Evolutionary conservation across 139 green algal genomes (phyloP), one percentile per base, ranked within the genome.

Genomic region (Pycnococcus provasolii): DNA sequence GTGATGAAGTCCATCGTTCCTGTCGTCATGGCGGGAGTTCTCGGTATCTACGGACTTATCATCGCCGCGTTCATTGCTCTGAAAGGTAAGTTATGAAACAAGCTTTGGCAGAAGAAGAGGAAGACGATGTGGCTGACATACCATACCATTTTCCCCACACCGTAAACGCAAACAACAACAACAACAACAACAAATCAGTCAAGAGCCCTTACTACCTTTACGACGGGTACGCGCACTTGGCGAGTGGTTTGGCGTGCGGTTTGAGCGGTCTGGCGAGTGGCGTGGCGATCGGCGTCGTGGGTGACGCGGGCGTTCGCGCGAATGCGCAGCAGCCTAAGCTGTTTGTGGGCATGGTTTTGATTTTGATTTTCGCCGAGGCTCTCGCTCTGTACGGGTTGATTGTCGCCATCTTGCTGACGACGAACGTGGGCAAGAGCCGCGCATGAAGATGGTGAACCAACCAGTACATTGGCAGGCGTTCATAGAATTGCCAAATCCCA

Each of bases 1-100:
- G 94, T 99, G 42, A 99, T 99, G 93, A 99, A 99, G 86, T 96
- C 88, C 60, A 97, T 99, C 67, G 85, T 99, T 7, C 93, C 94
- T 37, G 87, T 98, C 50, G 90, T 99, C 76, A 97, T 99, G 93
- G 93, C 94, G 67, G 94, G 94, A 86, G 86, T 99, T 70, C 83
- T 99, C 51, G 94, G 94, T 72, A 99, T 99, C 73, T 99, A 99
- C 80, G 94, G 94, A 54, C 89, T 99, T 7, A 98, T 99, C 77
- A 97, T 99, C 75, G 90, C 94, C 42, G 94, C 98, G 58, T 95
- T 99, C 73, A 97, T 99, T 26, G 26, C 26, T 26, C 26, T 26
- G 26, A 26, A 60, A 67, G 39, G 26, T 55, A 55, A 55, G 13
- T 9, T 55, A 9, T 9, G 50, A 55, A 55, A 26, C 9, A 26